Evolutionary conservation across 208 protist species (phyloP).

Genomic region (Leishmania amazonensis): DNA sequence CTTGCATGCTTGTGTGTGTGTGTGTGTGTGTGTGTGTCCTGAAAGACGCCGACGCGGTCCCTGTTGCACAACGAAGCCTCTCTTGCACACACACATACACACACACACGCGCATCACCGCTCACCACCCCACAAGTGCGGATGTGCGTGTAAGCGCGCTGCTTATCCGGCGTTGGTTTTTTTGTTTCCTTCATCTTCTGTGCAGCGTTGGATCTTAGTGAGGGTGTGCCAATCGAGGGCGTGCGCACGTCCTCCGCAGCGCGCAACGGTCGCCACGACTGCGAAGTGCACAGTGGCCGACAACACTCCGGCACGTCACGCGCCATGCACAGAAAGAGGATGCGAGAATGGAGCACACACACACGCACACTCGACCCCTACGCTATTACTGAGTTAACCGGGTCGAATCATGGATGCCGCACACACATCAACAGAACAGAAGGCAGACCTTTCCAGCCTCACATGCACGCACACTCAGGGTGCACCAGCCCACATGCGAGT

Average conservation of each 20-base stretch:
- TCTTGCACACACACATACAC: neutral
- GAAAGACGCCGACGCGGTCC: neutral
- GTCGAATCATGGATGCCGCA: neutral
- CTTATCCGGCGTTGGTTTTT: too few species aligned
- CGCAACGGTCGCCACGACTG: too few species aligned
- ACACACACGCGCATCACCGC: neutral
- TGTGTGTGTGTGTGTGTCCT: neutral
- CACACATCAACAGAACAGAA: too few species aligned
- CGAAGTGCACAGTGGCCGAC: neutral
- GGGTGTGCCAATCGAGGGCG: too few species aligned
- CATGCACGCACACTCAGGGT: neutral
- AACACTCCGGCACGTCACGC: neutral
- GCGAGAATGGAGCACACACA: neutral
- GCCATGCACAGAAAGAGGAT: neutral
- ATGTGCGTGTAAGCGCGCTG: neutral
- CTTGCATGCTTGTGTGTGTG: neutral
- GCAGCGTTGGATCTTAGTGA: too few species aligned
- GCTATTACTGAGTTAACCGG: conserved; percentile 4
- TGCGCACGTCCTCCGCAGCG: too few species aligned
- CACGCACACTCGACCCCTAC: neutral
- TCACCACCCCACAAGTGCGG: neutral
- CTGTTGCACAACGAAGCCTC: neutral
- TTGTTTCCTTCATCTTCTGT: too few species aligned
- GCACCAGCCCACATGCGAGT: neutral
- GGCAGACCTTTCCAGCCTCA: neutral